Evolutionary conservation across 257 asterid species (phyloP).

Genomic region (Cinchona pubescens): DNA sequence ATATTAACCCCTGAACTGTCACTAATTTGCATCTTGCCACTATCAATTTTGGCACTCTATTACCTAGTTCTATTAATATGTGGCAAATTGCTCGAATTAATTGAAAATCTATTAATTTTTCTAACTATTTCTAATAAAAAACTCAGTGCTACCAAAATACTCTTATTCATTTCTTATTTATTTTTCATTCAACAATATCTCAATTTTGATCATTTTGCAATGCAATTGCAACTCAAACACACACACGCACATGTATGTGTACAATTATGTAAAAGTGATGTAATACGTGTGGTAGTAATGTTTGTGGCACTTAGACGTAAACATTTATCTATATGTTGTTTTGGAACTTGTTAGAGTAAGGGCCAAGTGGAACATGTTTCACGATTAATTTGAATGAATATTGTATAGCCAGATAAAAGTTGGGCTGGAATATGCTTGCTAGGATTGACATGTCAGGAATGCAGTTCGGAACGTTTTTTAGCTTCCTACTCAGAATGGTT

Average conservation of each 20-base stretch:
- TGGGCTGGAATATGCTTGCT: conserved; percentile 94
- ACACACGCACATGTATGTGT: background rate
- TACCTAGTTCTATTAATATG: too few relatives aligned
- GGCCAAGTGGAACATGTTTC: conserved; percentile 6
- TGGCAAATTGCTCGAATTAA: too few relatives aligned
- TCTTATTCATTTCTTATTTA: too few relatives aligned
- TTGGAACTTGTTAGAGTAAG: background rate
- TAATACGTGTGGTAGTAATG: background rate
- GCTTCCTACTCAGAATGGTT: conserved; percentile 72
- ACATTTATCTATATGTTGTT: background rate
- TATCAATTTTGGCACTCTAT: too few relatives aligned
- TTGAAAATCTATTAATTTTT: too few relatives aligned
- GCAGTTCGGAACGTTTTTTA: conserved; percentile 73
- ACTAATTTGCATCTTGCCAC: too few relatives aligned
- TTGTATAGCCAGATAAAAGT: conserved; percentile 72
- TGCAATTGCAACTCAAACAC: background rate
- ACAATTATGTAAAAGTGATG: background rate
- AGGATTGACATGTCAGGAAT: conserved; percentile 81
- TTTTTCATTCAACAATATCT: too few relatives aligned
- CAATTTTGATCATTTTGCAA: too few relatives aligned
- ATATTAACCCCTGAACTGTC: too few relatives aligned
- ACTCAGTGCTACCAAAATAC: too few relatives aligned
- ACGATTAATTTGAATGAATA: conserved; percentile 23
- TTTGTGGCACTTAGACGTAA: background rate
- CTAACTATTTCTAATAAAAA: too few relatives aligned